Percentiles rank a stretch among this genome's conserved stretches.
Conservation (phyloP, 768 basidiomycete species). For the Phaeolepiota aurea region DNA sequence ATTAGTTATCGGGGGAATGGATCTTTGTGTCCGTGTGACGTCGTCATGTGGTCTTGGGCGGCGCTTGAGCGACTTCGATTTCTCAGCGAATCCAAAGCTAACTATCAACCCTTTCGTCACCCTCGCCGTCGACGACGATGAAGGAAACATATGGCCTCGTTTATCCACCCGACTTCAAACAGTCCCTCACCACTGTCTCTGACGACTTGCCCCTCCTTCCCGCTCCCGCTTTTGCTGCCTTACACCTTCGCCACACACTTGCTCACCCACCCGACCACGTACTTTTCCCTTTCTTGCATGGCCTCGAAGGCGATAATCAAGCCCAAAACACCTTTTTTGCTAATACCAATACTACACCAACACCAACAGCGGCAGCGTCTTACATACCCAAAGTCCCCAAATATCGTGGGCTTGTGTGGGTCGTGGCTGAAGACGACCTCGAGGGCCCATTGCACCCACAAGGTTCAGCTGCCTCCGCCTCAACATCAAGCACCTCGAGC, state of each 20-base stretch:
- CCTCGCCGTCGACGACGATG: not conserved
- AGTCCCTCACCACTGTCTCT: conserved; percentile 11
- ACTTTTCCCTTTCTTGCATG: conserved; percentile 86
- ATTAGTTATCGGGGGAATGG: too few species aligned
- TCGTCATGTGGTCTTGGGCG: too few species aligned
- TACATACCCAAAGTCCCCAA: conserved; percentile 20
- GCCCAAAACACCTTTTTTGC: conserved; percentile 81
- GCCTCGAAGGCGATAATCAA: conserved; percentile 72
- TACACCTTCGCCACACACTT: conserved; percentile 57
- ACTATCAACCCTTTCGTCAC: not conserved
- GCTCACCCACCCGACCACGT: conserved; percentile 72
- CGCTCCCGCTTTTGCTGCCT: conserved; percentile 41
- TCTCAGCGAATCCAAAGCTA: conserved; percentile 1
- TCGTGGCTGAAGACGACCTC: conserved; percentile 67
- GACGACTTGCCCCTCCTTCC: conserved; percentile 24
- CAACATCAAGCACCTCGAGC: not conserved
- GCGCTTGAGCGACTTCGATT: too few species aligned
- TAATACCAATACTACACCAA: not conserved
- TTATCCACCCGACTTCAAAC: conserved; percentile 16
- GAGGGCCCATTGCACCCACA: conserved; percentile 12
- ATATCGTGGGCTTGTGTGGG: conserved; percentile 79
- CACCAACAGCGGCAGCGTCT: not conserved
- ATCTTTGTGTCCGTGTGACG: too few species aligned
- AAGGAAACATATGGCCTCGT: conserved; percentile 13
- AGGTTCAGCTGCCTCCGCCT: conserved; percentile 1